Percentiles rank a stretch among this genome's conserved stretches.
These are phyloP conservation scores for Xylaria curta DNA, from an alignment of 495 filamentous ascomycete genomes.

Conservation along the genomic window DNA sequence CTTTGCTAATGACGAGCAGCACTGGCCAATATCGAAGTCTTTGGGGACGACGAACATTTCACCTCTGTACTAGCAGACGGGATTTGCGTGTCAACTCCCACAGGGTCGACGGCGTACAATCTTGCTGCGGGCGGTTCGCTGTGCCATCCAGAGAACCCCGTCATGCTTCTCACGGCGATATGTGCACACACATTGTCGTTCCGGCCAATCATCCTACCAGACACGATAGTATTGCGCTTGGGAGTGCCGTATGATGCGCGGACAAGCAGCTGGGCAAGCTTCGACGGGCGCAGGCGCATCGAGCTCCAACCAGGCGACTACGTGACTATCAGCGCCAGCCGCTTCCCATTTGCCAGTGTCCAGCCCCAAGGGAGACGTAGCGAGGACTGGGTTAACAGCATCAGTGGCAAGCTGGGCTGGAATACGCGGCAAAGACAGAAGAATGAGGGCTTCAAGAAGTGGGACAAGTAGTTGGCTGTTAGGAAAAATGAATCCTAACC, in stretches of 20 bases:
- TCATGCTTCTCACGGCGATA: slow-evolving; percentile 94
- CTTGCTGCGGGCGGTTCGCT: slow-evolving; percentile 94
- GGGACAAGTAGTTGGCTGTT: slow-evolving; percentile 44
- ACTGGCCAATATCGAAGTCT: slow-evolving; percentile 87
- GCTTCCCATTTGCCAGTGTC: slow-evolving; percentile 93
- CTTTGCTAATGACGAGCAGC: slow-evolving; percentile 51
- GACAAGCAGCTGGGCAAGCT: slow-evolving; percentile 92
- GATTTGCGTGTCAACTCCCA: slow-evolving; percentile 88
- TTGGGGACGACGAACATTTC: slow-evolving; percentile 95
- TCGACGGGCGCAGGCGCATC: slow-evolving; percentile 89
- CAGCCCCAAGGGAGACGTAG: slow-evolving; percentile 73
- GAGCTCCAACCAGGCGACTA: slow-evolving; percentile 92
- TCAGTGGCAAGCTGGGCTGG: slow-evolving; percentile 90
- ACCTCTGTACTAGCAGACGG: slow-evolving; percentile 88
- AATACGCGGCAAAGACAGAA: slow-evolving; percentile 86
- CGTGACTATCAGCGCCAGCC: slow-evolving; percentile 89
- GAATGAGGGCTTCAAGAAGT: slow-evolving; percentile 55
- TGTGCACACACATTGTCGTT: slow-evolving; percentile 97
- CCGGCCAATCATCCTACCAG: slow-evolving; percentile 91
- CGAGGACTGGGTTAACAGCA: slow-evolving; percentile 94
- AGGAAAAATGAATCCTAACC: neutral
- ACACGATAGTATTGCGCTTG: slow-evolving; percentile 89
- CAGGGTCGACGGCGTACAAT: slow-evolving; percentile 95
- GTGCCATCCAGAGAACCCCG: slow-evolving; percentile 95
- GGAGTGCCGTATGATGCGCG: slow-evolving; percentile 93